Percentiles rank a stretch among this genome's conserved stretches.
These are phyloP conservation scores for Agarophyton chilense DNA, from an alignment of 23 red algal species.

Conservation along the genomic window DNA sequence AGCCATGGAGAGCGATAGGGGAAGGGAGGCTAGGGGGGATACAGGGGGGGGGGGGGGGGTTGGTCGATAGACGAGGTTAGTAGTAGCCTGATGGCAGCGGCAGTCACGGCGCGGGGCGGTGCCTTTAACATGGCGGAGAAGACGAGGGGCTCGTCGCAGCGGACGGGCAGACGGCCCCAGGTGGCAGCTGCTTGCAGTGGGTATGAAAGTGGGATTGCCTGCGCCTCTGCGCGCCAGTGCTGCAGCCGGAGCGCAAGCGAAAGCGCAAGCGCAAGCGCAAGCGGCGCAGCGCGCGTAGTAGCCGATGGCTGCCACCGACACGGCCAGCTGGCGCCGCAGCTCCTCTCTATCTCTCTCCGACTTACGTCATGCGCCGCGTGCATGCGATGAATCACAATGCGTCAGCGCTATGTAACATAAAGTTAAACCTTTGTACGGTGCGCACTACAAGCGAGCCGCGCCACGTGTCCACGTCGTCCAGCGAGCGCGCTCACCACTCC, in stretches of 20 bases:
- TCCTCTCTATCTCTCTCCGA: no score
- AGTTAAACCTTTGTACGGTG: no score
- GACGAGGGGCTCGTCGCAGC: neutral
- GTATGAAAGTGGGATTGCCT: no score
- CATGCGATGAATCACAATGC: no score
- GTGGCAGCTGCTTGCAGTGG: neutral
- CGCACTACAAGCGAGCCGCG: no score
- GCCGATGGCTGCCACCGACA: no score
- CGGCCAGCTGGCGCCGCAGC: no score
- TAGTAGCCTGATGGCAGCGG: neutral
- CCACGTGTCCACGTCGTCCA: neutral
- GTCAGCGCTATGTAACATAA: no score
- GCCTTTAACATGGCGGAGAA: neutral
- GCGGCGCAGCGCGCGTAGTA: neutral
- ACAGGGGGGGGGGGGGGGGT: neutral
- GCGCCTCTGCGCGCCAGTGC: no score
- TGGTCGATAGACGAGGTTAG: neutral
- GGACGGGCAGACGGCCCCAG: neutral
- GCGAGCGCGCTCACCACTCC: no score
- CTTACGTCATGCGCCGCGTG: no score
- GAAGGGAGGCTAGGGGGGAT: neutral
- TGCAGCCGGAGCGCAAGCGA: no score
- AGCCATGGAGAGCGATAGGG: neutral
- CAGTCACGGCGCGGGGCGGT: neutral
- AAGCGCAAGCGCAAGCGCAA: neutral